Percentiles rank a stretch among this genome's conserved stretches.
phyloP scores from a whole-genome alignment of 768 basidiomycete genomes.

The Cubamyces sp. region DNA sequence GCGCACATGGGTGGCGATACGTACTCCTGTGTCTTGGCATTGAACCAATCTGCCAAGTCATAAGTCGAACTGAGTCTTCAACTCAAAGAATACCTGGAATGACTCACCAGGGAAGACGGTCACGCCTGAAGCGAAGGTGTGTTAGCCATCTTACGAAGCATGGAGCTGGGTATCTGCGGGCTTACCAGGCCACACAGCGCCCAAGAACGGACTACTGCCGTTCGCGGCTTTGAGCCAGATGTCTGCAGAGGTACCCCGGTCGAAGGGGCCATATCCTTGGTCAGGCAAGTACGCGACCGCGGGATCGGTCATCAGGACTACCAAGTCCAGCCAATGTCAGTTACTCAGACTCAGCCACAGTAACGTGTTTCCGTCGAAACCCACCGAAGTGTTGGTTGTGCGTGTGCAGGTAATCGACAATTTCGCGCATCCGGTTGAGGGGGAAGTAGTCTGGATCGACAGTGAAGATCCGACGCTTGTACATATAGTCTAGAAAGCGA shows the following conservation, averaged over 20 bases:
- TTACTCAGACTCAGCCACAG: neutral
- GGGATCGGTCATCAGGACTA: constrained; percentile 77
- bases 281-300: constrained; percentile 59
- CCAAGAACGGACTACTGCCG: constrained; percentile 54
- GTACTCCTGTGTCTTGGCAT: constrained; percentile 52
- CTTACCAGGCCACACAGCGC: constrained; percentile 68
- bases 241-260: constrained; percentile 55
- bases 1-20: constrained; percentile 22
- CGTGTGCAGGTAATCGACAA: constrained; percentile 61
- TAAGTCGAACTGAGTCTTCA: neutral
- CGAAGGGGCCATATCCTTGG: constrained; percentile 54
- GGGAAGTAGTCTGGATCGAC: constrained; percentile 73
- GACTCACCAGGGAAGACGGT: constrained; percentile 56
- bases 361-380: constrained; percentile 22
- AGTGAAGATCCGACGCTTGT: constrained; percentile 67
- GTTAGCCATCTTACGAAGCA: neutral
- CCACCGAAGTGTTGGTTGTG: constrained; percentile 62
- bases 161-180: neutral
- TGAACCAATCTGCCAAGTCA: constrained; percentile 57
- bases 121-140: constrained; percentile 44
- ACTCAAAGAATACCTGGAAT: no score
- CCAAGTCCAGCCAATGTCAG: neutral
- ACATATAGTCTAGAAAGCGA: constrained; percentile 62
- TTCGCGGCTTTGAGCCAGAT: constrained; percentile 67
- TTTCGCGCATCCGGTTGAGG: constrained; percentile 61